phyloP scores from a whole-genome alignment of 192 early-diverging fungal species.

The Coemansia sp. region DNA sequence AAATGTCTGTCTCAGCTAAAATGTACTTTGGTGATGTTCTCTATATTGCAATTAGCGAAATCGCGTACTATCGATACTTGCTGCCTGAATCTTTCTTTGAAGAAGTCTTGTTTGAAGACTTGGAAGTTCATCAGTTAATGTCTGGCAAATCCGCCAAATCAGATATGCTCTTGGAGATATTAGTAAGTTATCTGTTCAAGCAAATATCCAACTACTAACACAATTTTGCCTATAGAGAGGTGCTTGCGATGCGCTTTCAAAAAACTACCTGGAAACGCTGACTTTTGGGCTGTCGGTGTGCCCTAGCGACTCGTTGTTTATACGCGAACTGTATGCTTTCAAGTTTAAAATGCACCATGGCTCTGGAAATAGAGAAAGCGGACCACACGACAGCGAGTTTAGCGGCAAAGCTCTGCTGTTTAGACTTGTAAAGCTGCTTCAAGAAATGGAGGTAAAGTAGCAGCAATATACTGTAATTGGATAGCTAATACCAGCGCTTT shows the following conservation, averaged over 20 bases:
- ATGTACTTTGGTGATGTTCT: slow-evolving; percentile 25
- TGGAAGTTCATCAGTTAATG: slow-evolving; percentile 16
- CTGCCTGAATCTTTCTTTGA: slow-evolving; percentile 40
- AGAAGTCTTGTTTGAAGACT: slow-evolving; percentile 17
- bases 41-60: slow-evolving; percentile 31
- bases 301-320: slow-evolving; percentile 17
- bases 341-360: slow-evolving; percentile 10
- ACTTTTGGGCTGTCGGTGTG: slow-evolving; percentile 34
- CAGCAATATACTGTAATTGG: background rate
- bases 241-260: slow-evolving; percentile 22
- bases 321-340: slow-evolving; percentile 51
- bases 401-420: slow-evolving; percentile 5
- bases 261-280: slow-evolving; percentile 18
- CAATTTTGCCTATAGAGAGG: slow-evolving; percentile 14
- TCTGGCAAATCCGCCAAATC: slow-evolving; percentile 31
- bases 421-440: slow-evolving; percentile 21
- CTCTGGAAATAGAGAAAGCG: background rate
- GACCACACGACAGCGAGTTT: background rate
- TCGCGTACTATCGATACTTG: slow-evolving; percentile 40
- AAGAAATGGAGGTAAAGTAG: slow-evolving; percentile 37
- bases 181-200: slow-evolving; percentile 12
- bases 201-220: background rate
- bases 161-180: slow-evolving; percentile 27
- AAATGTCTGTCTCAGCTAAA: slow-evolving; percentile 3
- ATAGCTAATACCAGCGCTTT: background rate